phyloP scores from a whole-genome alignment of 1,284 basidiomycete species.

The Trichosporon sp. region DNA sequence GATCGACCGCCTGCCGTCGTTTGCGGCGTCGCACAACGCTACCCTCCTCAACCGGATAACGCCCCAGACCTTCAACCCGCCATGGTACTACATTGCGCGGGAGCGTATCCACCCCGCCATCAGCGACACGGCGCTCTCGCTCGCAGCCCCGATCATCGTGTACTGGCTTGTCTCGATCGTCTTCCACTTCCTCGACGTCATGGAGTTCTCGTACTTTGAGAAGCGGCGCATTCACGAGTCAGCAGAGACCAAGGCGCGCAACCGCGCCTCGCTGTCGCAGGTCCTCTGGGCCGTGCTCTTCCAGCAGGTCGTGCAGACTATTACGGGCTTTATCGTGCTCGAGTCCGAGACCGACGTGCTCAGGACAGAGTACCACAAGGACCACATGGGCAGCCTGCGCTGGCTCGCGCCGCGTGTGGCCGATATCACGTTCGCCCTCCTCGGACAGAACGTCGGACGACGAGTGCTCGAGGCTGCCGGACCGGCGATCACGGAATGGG shows the following conservation, averaged over 20 bases:
- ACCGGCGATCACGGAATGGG: conserved; percentile 64
- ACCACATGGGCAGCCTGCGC: conserved; percentile 63
- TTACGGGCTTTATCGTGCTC: conserved; percentile 71
- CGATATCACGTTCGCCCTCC: conserved; percentile 57
- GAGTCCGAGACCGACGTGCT: conserved; percentile 60
- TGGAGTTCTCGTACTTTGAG: conserved; percentile 76
- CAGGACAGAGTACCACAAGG: conserved; percentile 53
- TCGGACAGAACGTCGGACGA: conserved; percentile 55
- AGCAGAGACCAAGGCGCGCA: conserved; percentile 73
- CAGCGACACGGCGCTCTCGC: conserved; percentile 72
- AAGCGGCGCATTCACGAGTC: conserved; percentile 86
- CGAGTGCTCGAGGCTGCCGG: conserved; percentile 60
- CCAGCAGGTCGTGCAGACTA: conserved; percentile 84
- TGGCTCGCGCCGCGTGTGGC: conserved; percentile 59
- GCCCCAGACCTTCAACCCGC: conserved; percentile 44
- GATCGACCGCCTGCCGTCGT: conserved; percentile 31
- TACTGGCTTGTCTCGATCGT: conserved; percentile 77
- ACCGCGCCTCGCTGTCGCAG: conserved; percentile 70
- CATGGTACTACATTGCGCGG: conserved; percentile 66
- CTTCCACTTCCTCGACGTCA: conserved; percentile 79
- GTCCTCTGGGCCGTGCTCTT: conserved; percentile 79
- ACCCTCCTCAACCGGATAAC: conserved; percentile 48
- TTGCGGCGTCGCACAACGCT: conserved; percentile 39
- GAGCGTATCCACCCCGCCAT: conserved; percentile 64
- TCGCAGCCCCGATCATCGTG: conserved; percentile 74